These are phyloP conservation scores for Schizochytrium sp. DNA, from an alignment of 108 stramenopile genomes.

Conservation along the genomic window DNA sequence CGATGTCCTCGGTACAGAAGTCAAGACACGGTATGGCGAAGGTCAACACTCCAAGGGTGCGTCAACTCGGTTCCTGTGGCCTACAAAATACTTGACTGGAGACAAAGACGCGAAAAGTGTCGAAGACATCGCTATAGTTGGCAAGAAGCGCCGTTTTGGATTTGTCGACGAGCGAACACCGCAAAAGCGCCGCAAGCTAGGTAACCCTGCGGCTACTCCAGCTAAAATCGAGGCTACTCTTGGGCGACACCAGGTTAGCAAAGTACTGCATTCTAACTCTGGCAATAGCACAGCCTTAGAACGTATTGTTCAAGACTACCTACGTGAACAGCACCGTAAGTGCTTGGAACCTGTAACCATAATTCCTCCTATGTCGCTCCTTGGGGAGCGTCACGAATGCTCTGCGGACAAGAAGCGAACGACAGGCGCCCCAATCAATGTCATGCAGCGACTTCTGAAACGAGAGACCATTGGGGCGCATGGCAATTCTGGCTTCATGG, in stretches of 20 bases:
- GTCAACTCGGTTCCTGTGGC: slow-evolving; percentile 3
- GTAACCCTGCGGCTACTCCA: slow-evolving; percentile 5
- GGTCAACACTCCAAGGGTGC: neutral
- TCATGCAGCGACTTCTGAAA: slow-evolving; percentile 13
- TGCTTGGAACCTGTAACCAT: slow-evolving; percentile 54
- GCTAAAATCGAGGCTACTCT: neutral
- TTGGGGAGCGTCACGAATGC: slow-evolving; percentile 19
- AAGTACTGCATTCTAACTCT: slow-evolving; percentile 38
- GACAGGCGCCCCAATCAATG: slow-evolving; percentile 13
- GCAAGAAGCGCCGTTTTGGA: slow-evolving; percentile 26
- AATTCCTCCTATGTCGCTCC: slow-evolving; percentile 41
- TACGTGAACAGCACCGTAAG: slow-evolving; percentile 53
- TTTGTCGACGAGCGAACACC: neutral
- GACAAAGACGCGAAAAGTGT: neutral
- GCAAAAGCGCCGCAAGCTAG: slow-evolving; percentile 11
- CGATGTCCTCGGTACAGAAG: neutral
- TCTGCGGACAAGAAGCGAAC: slow-evolving; percentile 16
- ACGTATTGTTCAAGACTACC: slow-evolving; percentile 36
- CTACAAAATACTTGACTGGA: neutral
- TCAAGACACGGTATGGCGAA: neutral
- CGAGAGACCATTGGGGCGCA: slow-evolving; percentile 7
- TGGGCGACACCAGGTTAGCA: slow-evolving; percentile 15
- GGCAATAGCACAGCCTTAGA: slow-evolving; percentile 27
- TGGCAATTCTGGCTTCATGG: neutral
- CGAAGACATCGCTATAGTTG: neutral